These are phyloP conservation scores for Cicer chorassanicum DNA, from an alignment of 306 rosid genomes.

Conservation along the genomic window DNA sequence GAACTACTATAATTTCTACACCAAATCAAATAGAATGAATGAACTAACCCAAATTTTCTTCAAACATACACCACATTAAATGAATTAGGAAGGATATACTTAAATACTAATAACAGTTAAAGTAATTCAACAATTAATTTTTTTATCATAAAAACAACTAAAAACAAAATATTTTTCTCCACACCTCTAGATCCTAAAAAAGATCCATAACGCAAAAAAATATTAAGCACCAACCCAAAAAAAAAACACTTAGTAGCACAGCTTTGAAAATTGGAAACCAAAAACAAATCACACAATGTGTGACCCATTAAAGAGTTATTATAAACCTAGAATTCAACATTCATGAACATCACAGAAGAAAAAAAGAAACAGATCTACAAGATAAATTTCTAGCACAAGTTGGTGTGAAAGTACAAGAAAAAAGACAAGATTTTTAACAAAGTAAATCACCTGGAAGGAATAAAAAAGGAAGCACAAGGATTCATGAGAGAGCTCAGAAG, in stretches of 20 bases:
- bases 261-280: constrained; percentile 37
- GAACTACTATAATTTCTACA: constrained; percentile 42
- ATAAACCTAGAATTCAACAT: constrained; percentile 33
- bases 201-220: background rate
- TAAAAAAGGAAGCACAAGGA: constrained; percentile 36
- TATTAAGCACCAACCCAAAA: background rate
- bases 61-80: constrained; percentile 33
- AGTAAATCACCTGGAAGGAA: constrained; percentile 47
- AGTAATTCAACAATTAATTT: constrained; percentile 53
- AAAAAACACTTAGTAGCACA: constrained; percentile 31
- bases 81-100: constrained; percentile 43
- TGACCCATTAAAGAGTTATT: constrained; percentile 35
- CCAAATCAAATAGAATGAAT: constrained; percentile 35
- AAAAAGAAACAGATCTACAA: constrained; percentile 64
- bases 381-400: constrained; percentile 26
- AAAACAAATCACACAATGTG: constrained; percentile 50
- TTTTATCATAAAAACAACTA: constrained; percentile 9
- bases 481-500: constrained; percentile 45
- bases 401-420: background rate
- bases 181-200: constrained; percentile 27
- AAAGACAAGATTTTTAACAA: constrained; percentile 36
- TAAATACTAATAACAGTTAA: constrained; percentile 25
- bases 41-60: constrained; percentile 33
- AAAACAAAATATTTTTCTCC: constrained; percentile 8
- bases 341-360: constrained; percentile 32